These are phyloP conservation scores for Fraxinus xanthoxyloides DNA, from an alignment of 305 asterid species.

Conservation along the genomic window DNA sequence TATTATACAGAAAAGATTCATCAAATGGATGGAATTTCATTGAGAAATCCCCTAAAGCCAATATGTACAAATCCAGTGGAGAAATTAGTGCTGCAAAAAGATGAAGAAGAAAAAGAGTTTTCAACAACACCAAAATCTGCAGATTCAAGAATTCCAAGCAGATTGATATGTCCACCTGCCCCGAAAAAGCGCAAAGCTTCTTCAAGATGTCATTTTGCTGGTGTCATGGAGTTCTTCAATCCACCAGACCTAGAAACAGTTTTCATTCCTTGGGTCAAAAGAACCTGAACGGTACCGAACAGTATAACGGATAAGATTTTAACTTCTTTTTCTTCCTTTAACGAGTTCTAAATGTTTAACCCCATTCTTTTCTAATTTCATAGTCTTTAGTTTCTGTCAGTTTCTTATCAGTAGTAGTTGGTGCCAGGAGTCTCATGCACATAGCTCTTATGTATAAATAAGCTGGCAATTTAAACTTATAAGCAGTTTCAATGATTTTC, in stretches of 20 bases:
- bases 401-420: background rate
- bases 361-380: background rate
- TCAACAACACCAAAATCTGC: slow-evolving; percentile 64
- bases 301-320: background rate
- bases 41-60: slow-evolving; percentile 43
- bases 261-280: slow-evolving; percentile 39
- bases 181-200: slow-evolving; percentile 64
- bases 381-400: slow-evolving; percentile 10
- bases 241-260: slow-evolving; percentile 68
- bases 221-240: slow-evolving; percentile 50
- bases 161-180: slow-evolving; percentile 58
- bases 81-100: slow-evolving; percentile 12
- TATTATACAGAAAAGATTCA: slow-evolving; percentile 31
- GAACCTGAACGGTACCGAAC: slow-evolving; percentile 18
- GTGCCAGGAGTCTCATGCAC: slow-evolving; percentile 12
- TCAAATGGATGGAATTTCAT: slow-evolving; percentile 27
- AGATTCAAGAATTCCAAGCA: slow-evolving; percentile 48
- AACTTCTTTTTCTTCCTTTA: background rate
- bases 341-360: background rate
- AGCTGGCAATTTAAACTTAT: slow-evolving; percentile 21
- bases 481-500: background rate
- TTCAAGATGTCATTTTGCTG: slow-evolving; percentile 44
- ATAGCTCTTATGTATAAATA: slow-evolving; percentile 15
- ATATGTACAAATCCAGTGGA: slow-evolving; percentile 39
- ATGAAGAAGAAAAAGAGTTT: slow-evolving; percentile 32